These are phyloP conservation scores for Coemansia sp. DNA, from an alignment of 192 early-diverging fungal genomes.

Conservation along the genomic window DNA sequence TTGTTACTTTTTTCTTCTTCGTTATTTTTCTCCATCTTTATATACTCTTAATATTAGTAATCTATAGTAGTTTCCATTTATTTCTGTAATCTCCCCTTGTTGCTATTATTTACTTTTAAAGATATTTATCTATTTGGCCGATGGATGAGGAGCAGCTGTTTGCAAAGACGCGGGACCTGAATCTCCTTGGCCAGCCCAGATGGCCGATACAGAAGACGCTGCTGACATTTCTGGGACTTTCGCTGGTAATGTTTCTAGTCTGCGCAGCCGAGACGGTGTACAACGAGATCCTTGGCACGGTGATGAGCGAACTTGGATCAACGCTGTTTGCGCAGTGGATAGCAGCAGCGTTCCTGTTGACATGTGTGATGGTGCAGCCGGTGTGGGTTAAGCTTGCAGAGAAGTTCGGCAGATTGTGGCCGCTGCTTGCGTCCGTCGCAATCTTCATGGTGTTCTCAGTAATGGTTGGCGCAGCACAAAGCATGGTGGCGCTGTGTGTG, in stretches of 20 bases:
- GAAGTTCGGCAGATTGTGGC: conserved; percentile 60
- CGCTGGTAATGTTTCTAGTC: conserved; percentile 68
- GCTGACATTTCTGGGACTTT: conserved; percentile 44
- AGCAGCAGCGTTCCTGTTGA: conserved; percentile 70
- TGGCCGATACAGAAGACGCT: conserved; percentile 32
- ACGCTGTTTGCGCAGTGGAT: conserved; percentile 78
- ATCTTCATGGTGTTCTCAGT: conserved; percentile 55
- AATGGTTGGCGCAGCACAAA: conserved; percentile 43
- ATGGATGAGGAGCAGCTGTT: conserved; percentile 1
- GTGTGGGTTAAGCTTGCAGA: conserved; percentile 86
- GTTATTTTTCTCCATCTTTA: too few relatives aligned
- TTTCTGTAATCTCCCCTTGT: not conserved
- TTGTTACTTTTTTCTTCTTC: too few relatives aligned
- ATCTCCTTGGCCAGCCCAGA: conserved; percentile 46
- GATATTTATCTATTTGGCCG: not conserved
- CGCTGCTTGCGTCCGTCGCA: conserved; percentile 38
- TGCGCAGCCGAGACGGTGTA: conserved; percentile 82
- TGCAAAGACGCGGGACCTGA: conserved; percentile 12
- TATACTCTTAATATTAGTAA: too few relatives aligned
- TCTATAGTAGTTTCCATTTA: not conserved
- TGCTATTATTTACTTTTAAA: not conserved
- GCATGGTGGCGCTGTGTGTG: conserved; percentile 59
- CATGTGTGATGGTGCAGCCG: conserved; percentile 69
- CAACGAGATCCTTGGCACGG: conserved; percentile 69
- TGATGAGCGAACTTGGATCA: conserved; percentile 69